phyloP scores from a whole-genome alignment of 192 early-diverging fungal species.

The Kickxella alabastrina region DNA sequence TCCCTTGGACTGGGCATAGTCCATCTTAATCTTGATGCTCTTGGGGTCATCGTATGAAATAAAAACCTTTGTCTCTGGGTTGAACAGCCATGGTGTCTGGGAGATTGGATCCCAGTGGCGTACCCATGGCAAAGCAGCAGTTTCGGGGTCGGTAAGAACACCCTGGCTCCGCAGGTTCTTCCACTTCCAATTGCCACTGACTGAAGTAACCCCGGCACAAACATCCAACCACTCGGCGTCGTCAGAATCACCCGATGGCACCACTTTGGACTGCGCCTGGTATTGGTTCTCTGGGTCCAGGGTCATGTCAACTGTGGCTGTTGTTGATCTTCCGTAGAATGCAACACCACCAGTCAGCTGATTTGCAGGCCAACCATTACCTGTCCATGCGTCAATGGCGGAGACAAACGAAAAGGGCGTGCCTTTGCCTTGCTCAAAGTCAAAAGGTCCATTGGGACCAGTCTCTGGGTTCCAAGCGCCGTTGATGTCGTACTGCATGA shows the following conservation, averaged over 20 bases:
- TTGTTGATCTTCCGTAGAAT: slow-evolving; percentile 60
- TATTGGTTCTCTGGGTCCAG: slow-evolving; percentile 46
- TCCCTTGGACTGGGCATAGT: slow-evolving; percentile 54
- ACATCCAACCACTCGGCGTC: slow-evolving; percentile 54
- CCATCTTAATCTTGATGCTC: slow-evolving; percentile 56
- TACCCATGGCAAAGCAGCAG: slow-evolving; percentile 52
- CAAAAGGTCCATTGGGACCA: slow-evolving; percentile 62
- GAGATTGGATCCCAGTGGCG: slow-evolving; percentile 57
- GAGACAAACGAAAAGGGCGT: slow-evolving; percentile 43
- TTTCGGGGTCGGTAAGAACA: slow-evolving; percentile 15
- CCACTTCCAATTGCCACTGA: slow-evolving; percentile 62
- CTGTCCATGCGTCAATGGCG: slow-evolving; percentile 54
- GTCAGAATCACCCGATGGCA: slow-evolving; percentile 51
- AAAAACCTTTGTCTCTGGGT: slow-evolving; percentile 51
- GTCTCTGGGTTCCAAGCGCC: slow-evolving; percentile 57
- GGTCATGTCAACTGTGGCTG: slow-evolving; percentile 50
- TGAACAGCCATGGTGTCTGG: slow-evolving; percentile 72
- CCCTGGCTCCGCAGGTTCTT: slow-evolving; percentile 56
- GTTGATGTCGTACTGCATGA: slow-evolving; percentile 68
- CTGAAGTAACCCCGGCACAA: slow-evolving; percentile 32
- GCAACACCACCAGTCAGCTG: slow-evolving; percentile 62
- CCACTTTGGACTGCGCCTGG: slow-evolving; percentile 27
- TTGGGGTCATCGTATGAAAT: slow-evolving; percentile 68
- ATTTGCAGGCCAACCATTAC: slow-evolving; percentile 55
- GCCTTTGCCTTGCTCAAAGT: slow-evolving; percentile 36